Percentiles rank a stretch among this genome's conserved stretches.
phyloP scores from a whole-genome alignment of 2,329 filamentous ascomycete species.

The Beauveria sp. region DNA sequence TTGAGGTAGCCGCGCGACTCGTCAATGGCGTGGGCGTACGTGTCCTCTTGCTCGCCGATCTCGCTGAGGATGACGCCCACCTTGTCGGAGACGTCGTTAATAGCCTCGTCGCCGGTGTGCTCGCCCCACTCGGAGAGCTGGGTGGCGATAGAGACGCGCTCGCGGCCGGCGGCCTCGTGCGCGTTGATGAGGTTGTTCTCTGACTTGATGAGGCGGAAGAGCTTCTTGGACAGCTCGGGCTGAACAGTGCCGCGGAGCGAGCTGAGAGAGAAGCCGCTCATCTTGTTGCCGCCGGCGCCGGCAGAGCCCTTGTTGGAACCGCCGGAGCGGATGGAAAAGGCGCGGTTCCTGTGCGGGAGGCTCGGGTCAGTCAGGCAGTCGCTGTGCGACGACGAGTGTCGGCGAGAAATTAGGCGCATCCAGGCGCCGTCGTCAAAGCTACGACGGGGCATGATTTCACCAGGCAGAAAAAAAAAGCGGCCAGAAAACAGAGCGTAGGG shows the following conservation, averaged over 20 bases:
- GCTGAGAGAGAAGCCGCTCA: slow-evolving; percentile 69
- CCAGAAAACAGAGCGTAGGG: not conserved
- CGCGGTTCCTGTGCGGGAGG: slow-evolving; percentile 54
- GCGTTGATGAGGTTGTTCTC: slow-evolving; percentile 82
- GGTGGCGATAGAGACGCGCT: slow-evolving; percentile 75
- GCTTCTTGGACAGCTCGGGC: slow-evolving; percentile 79
- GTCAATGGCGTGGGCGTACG: slow-evolving; percentile 79
- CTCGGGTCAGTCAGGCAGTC: slow-evolving; percentile 20
- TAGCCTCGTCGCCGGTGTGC: slow-evolving; percentile 74
- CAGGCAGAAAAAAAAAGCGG: not conserved
- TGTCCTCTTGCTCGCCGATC: slow-evolving; percentile 88
- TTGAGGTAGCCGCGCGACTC: slow-evolving; percentile 78
- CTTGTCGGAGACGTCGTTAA: slow-evolving; percentile 92
- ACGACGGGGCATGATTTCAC: slow-evolving; percentile 23
- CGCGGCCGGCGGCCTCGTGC: slow-evolving; percentile 76
- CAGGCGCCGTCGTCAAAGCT: slow-evolving; percentile 24
- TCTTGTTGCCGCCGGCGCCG: slow-evolving; percentile 29
- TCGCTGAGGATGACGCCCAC: slow-evolving; percentile 86
- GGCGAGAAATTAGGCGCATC: slow-evolving; percentile 14
- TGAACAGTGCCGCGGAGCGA: slow-evolving; percentile 80
- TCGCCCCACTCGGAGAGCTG: slow-evolving; percentile 98
- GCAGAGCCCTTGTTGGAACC: slow-evolving; percentile 37
- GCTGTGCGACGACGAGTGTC: slow-evolving; percentile 16
- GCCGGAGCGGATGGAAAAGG: slow-evolving; percentile 65
- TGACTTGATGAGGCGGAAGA: slow-evolving; percentile 90